Base-by-base conservation (phyloP, 805 yeast species). In the Yarrowia hollandica region DNA sequence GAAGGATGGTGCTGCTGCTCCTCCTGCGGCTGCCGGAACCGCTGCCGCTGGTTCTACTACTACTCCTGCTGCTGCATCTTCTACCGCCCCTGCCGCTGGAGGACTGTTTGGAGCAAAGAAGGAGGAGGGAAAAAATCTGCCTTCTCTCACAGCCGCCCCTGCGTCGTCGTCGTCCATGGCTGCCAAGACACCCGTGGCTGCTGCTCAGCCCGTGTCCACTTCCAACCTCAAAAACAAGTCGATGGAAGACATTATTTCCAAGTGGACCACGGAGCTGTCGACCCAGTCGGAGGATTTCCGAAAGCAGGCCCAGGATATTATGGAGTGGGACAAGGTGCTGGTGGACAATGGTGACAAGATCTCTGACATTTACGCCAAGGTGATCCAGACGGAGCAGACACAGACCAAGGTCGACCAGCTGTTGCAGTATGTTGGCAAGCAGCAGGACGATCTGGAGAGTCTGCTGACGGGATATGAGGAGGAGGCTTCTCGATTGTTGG, bases 241-340 rank as follows among this genome's bases (percentile, higher is more conserved):
- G 1, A 76, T 94, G 68, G 98, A 94, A 67, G 98, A 94, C 69
- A 79, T 94, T 64, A 87, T 94, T 39, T 82, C 90, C 12, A 90
- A 87, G 72, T 94, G 99, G 99, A 87, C 97, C 0, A 82, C 83
- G 60, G 96, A 94, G 64, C 73, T 94, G 61, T 77, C 92, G 1
- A 78, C 81, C 12, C 83, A 94, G 0, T 81, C 92, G 1, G 78
- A 79, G 22, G 84, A 88, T 33, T 94, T 91, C 73, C 85, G 85
- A 61, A 72, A 77, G 11, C 92, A 89, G 69, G 84, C 96, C 8
- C 75, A 77, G 21, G 86, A 85, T 61, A 83, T 92, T 18, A 83
- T 85, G 62, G 79, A 80, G 56, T 94, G 98, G 97, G 99, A 94
- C 71, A 80, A 82, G 63, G 82, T 85, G 15, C 77, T 94, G 44